phyloP scores from a whole-genome alignment of 1,139 yeast species.

The Meyerozyma guilliermondii region DNA sequence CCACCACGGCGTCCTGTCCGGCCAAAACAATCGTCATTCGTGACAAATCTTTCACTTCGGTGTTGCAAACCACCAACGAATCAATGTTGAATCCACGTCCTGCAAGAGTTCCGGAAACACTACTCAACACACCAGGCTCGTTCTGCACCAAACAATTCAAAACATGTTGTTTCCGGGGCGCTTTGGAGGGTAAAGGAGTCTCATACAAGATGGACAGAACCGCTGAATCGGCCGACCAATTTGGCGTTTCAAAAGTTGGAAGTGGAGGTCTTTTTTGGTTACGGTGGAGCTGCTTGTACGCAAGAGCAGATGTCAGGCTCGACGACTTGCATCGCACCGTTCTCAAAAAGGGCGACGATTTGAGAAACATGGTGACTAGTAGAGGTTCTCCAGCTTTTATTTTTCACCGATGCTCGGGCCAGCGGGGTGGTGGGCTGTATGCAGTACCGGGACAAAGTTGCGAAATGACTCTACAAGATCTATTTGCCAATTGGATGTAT shows the following conservation, averaged over 20 bases:
- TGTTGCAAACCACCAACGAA: slow-evolving; percentile 92
- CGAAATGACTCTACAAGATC: too few relatives aligned
- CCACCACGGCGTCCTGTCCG: slow-evolving; percentile 94
- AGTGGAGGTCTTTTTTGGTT: slow-evolving; percentile 85
- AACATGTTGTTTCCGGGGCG: slow-evolving; percentile 77
- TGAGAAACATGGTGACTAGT: neutral
- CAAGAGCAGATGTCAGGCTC: slow-evolving; percentile 89
- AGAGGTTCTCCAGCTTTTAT: neutral
- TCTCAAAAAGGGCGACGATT: slow-evolving; percentile 5
- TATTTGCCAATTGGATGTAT: too few relatives aligned
- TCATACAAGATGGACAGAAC: slow-evolving; percentile 93
- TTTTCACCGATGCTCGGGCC: neutral
- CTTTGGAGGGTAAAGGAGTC: slow-evolving; percentile 72
- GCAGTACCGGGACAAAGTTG: neutral
- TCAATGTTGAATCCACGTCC: slow-evolving; percentile 98
- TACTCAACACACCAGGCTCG: slow-evolving; percentile 95
- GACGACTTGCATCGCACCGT: slow-evolving; percentile 23
- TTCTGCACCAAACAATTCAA: slow-evolving; percentile 95
- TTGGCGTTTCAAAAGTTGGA: slow-evolving; percentile 93
- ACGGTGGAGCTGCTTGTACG: slow-evolving; percentile 86
- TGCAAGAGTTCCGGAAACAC: slow-evolving; percentile 92
- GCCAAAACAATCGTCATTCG: slow-evolving; percentile 94
- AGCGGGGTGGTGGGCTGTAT: neutral
- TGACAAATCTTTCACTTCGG: slow-evolving; percentile 91
- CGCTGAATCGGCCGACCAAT: slow-evolving; percentile 94